Evolutionary conservation across 2,329 filamentous ascomycete genomes (phyloP).

Genomic region (Penicillium freii): DNA sequence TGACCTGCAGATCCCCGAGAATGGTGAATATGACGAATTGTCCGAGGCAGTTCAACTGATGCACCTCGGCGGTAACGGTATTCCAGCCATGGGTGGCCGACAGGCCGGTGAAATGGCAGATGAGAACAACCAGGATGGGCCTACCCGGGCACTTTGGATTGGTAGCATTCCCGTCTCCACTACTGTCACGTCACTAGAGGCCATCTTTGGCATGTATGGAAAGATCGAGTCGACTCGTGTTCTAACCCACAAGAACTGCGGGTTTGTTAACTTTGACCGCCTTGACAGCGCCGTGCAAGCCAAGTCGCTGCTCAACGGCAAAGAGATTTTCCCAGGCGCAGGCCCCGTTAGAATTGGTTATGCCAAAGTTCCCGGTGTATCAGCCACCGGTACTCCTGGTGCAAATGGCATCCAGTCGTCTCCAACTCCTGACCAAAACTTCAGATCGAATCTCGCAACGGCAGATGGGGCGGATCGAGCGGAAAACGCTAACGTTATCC

Average conservation of each 20-base stretch:
- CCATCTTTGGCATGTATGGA: slow-evolving; percentile 93
- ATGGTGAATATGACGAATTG: slow-evolving; percentile 75
- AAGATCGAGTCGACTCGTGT: slow-evolving; percentile 88
- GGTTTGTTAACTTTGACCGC: slow-evolving; percentile 95
- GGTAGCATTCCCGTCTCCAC: slow-evolving; percentile 97
- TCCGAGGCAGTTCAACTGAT: slow-evolving; percentile 79
- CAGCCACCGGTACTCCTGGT: slow-evolving; percentile 75
- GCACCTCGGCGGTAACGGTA: slow-evolving; percentile 53
- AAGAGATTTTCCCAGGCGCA: slow-evolving; percentile 96
- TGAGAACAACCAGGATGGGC: slow-evolving; percentile 78
- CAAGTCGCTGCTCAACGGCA: slow-evolving; percentile 84
- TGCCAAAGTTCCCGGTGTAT: slow-evolving; percentile 88
- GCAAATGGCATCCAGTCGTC: slow-evolving; percentile 85
- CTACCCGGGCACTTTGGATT: slow-evolving; percentile 92
- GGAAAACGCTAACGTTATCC: slow-evolving; percentile 37
- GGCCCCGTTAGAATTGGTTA: slow-evolving; percentile 95
- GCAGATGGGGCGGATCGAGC: slow-evolving; percentile 32
- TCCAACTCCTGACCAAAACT: slow-evolving; percentile 83
- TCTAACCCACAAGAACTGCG: slow-evolving; percentile 97
- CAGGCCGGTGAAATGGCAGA: slow-evolving; percentile 65
- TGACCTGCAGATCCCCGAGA: slow-evolving; percentile 72
- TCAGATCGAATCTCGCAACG: slow-evolving; percentile 32
- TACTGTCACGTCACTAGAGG: slow-evolving; percentile 87
- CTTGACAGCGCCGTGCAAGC: slow-evolving; percentile 88
- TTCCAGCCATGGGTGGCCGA: slow-evolving; percentile 61